Percentiles rank a stretch among this genome's conserved stretches.
phyloP scores from a whole-genome alignment of 345 rosid species.

The Schrenkiella parvula region DNA sequence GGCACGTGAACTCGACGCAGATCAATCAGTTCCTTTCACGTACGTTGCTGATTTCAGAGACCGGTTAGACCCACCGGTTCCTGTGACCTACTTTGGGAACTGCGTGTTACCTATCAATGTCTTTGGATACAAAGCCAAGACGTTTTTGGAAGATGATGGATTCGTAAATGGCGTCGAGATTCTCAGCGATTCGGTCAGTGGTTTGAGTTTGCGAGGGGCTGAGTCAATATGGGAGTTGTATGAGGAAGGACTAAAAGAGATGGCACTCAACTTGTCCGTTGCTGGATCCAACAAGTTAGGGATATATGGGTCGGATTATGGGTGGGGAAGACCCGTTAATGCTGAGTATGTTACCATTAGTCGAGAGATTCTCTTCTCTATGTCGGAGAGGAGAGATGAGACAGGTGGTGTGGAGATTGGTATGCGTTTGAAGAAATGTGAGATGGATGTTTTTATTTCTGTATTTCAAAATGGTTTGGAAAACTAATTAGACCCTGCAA shows the following conservation, averaged over 20 bases:
- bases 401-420: neutral
- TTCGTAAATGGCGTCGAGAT: neutral
- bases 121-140: neutral
- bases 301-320: neutral
- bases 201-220: neutral
- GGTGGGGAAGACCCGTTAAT: neutral
- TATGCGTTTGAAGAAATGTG: neutral
- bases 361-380: neutral
- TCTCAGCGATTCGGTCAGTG: neutral
- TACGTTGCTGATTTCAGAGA: neutral
- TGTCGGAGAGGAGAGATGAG: neutral
- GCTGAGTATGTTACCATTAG: neutral
- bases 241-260: neutral
- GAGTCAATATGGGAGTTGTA: neutral
- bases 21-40: neutral
- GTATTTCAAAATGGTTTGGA: neutral
- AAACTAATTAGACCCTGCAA: too few relatives aligned
- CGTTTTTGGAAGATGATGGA: neutral
- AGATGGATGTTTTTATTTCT: neutral
- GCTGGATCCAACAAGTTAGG: neutral
- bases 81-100: neutral
- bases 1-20: neutral
- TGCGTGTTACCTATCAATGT: neutral
- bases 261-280: neutral
- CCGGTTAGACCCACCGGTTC: neutral